These are phyloP conservation scores for Protea cynaroides DNA, from an alignment of 164 flowering plant genomes.

Conservation along the genomic window DNA sequence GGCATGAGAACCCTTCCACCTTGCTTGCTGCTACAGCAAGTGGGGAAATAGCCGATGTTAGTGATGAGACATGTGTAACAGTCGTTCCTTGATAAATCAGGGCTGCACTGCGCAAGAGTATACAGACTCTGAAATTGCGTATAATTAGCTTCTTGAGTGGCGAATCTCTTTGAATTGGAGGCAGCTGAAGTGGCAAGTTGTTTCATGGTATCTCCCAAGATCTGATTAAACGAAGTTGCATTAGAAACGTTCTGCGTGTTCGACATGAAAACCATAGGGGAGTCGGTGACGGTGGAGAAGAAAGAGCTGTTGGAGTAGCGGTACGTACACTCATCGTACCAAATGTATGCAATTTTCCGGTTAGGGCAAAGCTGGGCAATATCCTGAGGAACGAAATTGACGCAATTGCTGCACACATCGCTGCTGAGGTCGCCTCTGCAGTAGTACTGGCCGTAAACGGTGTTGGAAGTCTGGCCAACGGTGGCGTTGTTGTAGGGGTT, in stretches of 20 bases:
- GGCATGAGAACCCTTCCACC: slow-evolving; percentile 24
- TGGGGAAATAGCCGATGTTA: neutral
- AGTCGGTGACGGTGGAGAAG: neutral
- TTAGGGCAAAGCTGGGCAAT: slow-evolving; percentile 16
- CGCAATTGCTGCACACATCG: slow-evolving; percentile 17
- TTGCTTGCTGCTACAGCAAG: slow-evolving; percentile 13
- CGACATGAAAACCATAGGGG: neutral
- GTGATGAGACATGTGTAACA: slow-evolving; percentile 25
- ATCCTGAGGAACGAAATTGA: neutral
- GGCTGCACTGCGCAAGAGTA: slow-evolving; percentile 34
- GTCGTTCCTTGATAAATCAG: slow-evolving; percentile 15
- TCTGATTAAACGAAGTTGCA: slow-evolving; percentile 7
- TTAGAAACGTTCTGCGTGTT: slow-evolving; percentile 5
- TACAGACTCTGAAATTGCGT: slow-evolving; percentile 15
- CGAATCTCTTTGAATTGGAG: slow-evolving; percentile 6
- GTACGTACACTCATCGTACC: slow-evolving; percentile 27
- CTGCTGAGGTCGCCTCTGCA: slow-evolving; percentile 27
- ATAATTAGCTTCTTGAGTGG: slow-evolving; percentile 5
- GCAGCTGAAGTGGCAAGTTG: neutral
- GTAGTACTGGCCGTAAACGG: slow-evolving; percentile 12
- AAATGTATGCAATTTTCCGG: slow-evolving; percentile 13
- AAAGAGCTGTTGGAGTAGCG: slow-evolving; percentile 23
- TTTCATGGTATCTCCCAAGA: slow-evolving; percentile 1
- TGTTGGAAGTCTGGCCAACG: slow-evolving; percentile 7
- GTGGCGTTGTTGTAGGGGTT: slow-evolving; percentile 11